A percentile compares a stretch with the other conserved stretches of the same genome.
Evolutionary conservation across 176 grass and related monocot species (phyloP).

Genomic region (Ensete glaucum): DNA sequence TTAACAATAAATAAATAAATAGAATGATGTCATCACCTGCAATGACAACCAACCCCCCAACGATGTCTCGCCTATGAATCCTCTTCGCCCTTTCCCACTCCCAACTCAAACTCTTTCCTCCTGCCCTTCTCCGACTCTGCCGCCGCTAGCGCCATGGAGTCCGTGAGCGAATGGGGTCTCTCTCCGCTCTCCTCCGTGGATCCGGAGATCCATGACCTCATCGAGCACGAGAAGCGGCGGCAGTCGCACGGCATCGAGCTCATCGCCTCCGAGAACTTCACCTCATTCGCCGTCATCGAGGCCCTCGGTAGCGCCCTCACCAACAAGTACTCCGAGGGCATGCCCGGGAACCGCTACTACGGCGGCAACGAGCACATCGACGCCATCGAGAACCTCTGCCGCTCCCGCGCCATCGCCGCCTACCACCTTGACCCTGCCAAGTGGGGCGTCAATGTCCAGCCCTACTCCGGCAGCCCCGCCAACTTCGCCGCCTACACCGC

Average conservation of each 20-base stretch:
- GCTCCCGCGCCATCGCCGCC: slow-evolving; percentile 59
- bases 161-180: slow-evolving; percentile 63
- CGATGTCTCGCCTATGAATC: slow-evolving; percentile 14
- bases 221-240: slow-evolving; percentile 90
- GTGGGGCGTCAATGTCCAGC: slow-evolving; percentile 99
- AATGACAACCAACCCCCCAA: not conserved
- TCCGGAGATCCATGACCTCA: slow-evolving; percentile 56
- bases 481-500: slow-evolving; percentile 99
- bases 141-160: slow-evolving; percentile 41
- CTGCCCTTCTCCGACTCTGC: not conserved
- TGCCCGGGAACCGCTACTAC: slow-evolving; percentile 86
- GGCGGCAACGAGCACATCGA: slow-evolving; percentile 96
- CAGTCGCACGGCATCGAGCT: slow-evolving; percentile 95
- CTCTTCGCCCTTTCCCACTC: not conserved
- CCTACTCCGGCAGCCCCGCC: slow-evolving; percentile 94
- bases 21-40: not conserved
- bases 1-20: not conserved
- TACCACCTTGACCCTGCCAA: slow-evolving; percentile 48
- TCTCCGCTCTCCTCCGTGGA: slow-evolving; percentile 44
- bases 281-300: slow-evolving; percentile 94
- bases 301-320: slow-evolving; percentile 83
- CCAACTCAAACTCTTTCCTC: not conserved
- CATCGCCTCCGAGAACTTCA: slow-evolving; percentile 99
- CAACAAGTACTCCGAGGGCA: slow-evolving; percentile 99
- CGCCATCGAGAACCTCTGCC: slow-evolving; percentile 88